A percentile compares a stretch with the other conserved stretches of the same genome.
Evolutionary conservation across 805 yeast genomes (phyloP).

Genomic region (Yarrowia sp.): DNA sequence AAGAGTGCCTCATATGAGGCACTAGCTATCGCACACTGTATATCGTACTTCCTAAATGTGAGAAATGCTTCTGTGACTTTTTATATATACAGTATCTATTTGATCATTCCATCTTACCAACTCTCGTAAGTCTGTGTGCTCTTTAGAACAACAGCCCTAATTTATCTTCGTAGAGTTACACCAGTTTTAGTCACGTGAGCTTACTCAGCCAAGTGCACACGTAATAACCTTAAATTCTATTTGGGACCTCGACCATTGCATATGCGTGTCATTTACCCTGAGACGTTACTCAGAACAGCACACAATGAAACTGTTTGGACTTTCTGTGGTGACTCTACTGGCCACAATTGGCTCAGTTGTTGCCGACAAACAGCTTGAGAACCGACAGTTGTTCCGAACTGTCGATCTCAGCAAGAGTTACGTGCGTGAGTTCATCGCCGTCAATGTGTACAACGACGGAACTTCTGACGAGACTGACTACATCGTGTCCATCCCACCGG

Average conservation of each 20-base stretch:
- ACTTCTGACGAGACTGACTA: conserved; percentile 62
- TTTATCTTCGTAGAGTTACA: too few relatives aligned
- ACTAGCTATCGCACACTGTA: too few relatives aligned
- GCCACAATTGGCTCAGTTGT: conserved; percentile 35
- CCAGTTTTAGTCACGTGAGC: neutral
- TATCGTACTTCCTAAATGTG: too few relatives aligned
- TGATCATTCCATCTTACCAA: too few relatives aligned
- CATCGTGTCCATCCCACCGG: conserved; percentile 63
- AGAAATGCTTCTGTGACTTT: too few relatives aligned
- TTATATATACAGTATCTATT: too few relatives aligned
- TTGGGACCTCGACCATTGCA: conserved; percentile 26
- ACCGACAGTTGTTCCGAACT: conserved; percentile 60
- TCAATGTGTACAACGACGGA: conserved; percentile 67
- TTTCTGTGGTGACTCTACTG: conserved; percentile 17
- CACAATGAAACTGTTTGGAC: conserved; percentile 30
- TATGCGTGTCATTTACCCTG: conserved; percentile 32
- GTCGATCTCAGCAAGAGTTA: conserved; percentile 73
- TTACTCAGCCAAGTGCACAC: neutral
- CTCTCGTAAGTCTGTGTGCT: too few relatives aligned
- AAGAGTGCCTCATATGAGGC: too few relatives aligned
- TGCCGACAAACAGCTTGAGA: conserved; percentile 57
- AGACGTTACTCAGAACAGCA: conserved; percentile 17
- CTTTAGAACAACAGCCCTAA: too few relatives aligned
- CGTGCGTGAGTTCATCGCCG: conserved; percentile 63
- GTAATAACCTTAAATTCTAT: neutral